Conservation (phyloP, 192 early-diverging fungal species). For the Coemansia sp. region DNA sequence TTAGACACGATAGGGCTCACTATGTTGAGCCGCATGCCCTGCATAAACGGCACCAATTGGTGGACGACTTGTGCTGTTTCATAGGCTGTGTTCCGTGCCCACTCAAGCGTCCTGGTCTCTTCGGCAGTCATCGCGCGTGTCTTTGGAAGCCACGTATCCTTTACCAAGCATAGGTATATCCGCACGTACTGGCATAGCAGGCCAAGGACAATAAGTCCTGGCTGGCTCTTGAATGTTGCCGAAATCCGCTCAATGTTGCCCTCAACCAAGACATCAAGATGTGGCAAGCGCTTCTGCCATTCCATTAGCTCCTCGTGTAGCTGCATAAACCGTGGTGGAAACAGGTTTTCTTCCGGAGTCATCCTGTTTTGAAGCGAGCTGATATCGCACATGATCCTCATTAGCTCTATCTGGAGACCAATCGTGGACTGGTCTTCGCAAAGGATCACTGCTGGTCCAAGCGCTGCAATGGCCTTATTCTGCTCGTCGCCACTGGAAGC, state of each 20-base stretch:
- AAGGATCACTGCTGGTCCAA: constrained; percentile 45
- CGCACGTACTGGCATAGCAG: constrained; percentile 42
- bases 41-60: constrained; percentile 41
- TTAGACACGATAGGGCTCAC: constrained; percentile 39
- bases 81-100: constrained; percentile 30
- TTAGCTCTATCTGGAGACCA: constrained; percentile 32
- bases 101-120: constrained; percentile 26
- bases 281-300: constrained; percentile 34
- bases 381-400: constrained; percentile 44
- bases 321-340: constrained; percentile 22
- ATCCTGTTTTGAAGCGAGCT: constrained; percentile 30
- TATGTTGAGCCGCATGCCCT: constrained; percentile 32
- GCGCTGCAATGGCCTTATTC: constrained; percentile 4
- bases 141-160: constrained; percentile 46
- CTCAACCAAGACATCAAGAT: constrained; percentile 19
- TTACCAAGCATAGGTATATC: constrained; percentile 45
- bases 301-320: constrained; percentile 19
- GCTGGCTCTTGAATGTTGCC: constrained; percentile 5
- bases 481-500: neutral
- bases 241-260: constrained; percentile 21
- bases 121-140: constrained; percentile 26
- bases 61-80: constrained; percentile 39
- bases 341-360: constrained; percentile 32
- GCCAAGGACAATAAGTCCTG: constrained; percentile 25
- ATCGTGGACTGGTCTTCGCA: constrained; percentile 38